Evolutionary conservation across 129 eudicot genomes (phyloP).

Genomic region (Smallanthus sonchifolius): DNA sequence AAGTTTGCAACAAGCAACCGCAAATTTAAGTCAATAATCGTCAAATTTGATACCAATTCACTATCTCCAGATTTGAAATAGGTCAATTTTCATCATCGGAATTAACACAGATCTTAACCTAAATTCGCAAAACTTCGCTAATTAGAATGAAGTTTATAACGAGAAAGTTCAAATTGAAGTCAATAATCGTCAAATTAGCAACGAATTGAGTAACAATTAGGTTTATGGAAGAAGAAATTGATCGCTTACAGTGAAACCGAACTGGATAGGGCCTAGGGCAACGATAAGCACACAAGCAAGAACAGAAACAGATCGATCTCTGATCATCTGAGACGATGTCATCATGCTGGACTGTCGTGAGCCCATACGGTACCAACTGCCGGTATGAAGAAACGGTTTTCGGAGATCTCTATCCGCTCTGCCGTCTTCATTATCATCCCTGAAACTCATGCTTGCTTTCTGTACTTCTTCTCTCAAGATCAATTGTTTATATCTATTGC

Average conservation of each 20-base stretch:
- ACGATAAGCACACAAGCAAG: conserved; percentile 1
- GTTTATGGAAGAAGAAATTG: neutral
- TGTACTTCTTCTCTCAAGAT: neutral
- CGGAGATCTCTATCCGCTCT: neutral
- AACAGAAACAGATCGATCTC: conserved; percentile 2
- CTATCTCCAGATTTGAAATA: no score
- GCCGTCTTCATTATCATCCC: neutral
- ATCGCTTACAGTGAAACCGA: neutral
- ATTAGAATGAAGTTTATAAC: no score
- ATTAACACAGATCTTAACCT: no score
- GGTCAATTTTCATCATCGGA: no score
- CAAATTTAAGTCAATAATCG: neutral
- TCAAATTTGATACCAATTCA: neutral
- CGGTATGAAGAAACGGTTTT: neutral
- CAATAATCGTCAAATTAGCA: no score
- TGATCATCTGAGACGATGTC: neutral
- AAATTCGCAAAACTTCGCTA: no score
- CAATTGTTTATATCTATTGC: neutral
- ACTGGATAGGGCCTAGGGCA: neutral
- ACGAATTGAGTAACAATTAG: neutral
- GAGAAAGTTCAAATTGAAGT: no score
- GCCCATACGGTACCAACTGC: conserved; percentile 4
- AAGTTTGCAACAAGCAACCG: neutral
- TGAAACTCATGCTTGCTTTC: neutral
- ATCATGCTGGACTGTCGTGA: neutral